Base-by-base conservation (phyloP, 306 rosid genomes). In the Cicer arietinum region DNA sequence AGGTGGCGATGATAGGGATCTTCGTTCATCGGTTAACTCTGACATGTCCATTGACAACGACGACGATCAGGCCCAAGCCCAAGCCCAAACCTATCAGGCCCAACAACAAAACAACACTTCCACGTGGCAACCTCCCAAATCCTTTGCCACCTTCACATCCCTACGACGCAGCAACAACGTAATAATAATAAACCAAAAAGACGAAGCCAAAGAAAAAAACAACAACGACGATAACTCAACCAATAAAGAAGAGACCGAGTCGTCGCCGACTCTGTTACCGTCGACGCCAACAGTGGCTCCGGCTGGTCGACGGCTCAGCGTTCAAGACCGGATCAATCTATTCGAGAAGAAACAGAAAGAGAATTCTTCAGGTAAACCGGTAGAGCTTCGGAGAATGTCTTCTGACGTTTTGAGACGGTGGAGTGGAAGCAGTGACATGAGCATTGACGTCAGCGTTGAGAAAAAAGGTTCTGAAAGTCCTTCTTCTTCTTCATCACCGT, bases 1-100 rank as follows among this genome's bases (percentile, higher is more conserved):
- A 53, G 60, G 85, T 81, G 88, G 67, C 52, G 83, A 86, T 10
- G 92, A 90, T 17, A 79, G 82, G 52, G 92, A 87, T 25, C 74
- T 95, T 42, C 83, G 97, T 50, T 85, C 96, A 39, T 95, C 99
- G 1, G 73, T 79, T 35, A 97, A 88, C 50, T 95, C 99, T 3
- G 99, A 95, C 82, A 95, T 95, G 98, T 95, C 99, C 39, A 92
- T 92, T 52, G 99, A 90, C 60, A 91, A 90, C 71, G 97, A 91
- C 53, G 90, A 91, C 25, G 78, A 71, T 7, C 6, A 43, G 60
- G 75, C 67, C 85, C 73, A 74, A 37, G 39, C 69, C 18, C 82
- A 59, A 41, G 39, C 69, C 18, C 82, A 59, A 41, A 48, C 52
- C 73, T 80, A 76, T 10, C 52, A 62, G 45, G 63, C 56, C 67